phyloP scores from a whole-genome alignment of 2,329 filamentous ascomycete species.

The Aspergillus alliaceus region DNA sequence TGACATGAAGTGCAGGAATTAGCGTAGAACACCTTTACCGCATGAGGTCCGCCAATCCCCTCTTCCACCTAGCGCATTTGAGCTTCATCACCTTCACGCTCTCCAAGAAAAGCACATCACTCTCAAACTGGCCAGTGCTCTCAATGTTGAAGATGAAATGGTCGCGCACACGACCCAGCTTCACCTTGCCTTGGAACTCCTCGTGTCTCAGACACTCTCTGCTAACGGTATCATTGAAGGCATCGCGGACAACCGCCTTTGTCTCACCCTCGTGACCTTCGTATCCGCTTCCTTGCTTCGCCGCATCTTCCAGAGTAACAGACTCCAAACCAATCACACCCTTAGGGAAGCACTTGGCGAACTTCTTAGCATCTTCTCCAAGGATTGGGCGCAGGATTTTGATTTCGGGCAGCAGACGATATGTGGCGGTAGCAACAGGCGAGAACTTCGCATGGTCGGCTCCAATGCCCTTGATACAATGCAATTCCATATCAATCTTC shows the following conservation, averaged over 20 bases:
- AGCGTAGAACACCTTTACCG: constrained; percentile 25
- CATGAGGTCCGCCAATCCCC: constrained; percentile 45
- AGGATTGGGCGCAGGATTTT: constrained; percentile 79
- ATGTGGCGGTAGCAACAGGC: constrained; percentile 90
- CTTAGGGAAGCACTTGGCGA: constrained; percentile 80
- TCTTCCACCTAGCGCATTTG: constrained; percentile 64
- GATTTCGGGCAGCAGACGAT: constrained; percentile 87
- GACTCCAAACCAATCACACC: constrained; percentile 82
- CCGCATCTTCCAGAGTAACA: constrained; percentile 67
- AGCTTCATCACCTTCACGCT: constrained; percentile 79
- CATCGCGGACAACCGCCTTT: constrained; percentile 82
- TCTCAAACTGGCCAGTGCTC: constrained; percentile 92
- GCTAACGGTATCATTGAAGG: constrained; percentile 94
- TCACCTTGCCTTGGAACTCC: constrained; percentile 94
- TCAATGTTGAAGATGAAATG: constrained; percentile 98
- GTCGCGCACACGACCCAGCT: constrained; percentile 83
- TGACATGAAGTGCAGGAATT: background rate
- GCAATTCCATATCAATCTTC: constrained; percentile 80
- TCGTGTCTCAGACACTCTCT: constrained; percentile 87
- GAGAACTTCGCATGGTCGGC: constrained; percentile 97
- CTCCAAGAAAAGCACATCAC: constrained; percentile 90
- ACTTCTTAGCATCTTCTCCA: constrained; percentile 83
- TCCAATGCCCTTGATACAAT: constrained; percentile 93
- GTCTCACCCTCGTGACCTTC: constrained; percentile 74
- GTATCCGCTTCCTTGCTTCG: constrained; percentile 61